These are phyloP conservation scores for Diatrype stigma DNA, from an alignment of 2,329 filamentous ascomycete species.

Conservation along the genomic window DNA sequence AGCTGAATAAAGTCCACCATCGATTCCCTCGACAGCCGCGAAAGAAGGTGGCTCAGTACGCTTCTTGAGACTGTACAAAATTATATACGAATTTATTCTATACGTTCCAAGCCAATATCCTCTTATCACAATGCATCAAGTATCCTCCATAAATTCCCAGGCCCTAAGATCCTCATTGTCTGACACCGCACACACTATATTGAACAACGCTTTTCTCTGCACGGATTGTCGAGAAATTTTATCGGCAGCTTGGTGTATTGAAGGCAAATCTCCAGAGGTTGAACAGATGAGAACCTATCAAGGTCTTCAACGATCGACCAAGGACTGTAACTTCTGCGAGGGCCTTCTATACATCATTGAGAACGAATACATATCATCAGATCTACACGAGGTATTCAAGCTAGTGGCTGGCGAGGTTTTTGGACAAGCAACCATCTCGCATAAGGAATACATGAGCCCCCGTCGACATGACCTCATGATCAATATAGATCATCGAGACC, in stretches of 20 bases:
- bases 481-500: not conserved
- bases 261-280: not conserved
- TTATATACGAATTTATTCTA: too few relatives aligned
- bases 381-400: not conserved
- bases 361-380: not conserved
- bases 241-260: not conserved
- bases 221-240: not conserved
- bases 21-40: too few relatives aligned
- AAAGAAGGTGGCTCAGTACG: too few relatives aligned
- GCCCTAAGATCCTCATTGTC: too few relatives aligned
- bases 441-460: too few relatives aligned
- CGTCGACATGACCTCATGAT: not conserved
- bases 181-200: not conserved
- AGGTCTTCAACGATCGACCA: not conserved
- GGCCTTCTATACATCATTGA: not conserved
- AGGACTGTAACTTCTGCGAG: not conserved
- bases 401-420: not conserved
- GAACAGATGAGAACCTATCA: not conserved
- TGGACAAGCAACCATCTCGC: too few relatives aligned
- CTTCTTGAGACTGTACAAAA: too few relatives aligned
- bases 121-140: too few relatives aligned
- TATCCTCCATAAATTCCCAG: too few relatives aligned
- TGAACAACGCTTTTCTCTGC: not conserved
- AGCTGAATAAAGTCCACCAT: too few relatives aligned
- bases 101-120: too few relatives aligned